Evolutionary conservation across 1,139 yeast species (phyloP), one percentile per base, ranked within the genome.

Genomic region (Yamadazyma taylorii): DNA sequence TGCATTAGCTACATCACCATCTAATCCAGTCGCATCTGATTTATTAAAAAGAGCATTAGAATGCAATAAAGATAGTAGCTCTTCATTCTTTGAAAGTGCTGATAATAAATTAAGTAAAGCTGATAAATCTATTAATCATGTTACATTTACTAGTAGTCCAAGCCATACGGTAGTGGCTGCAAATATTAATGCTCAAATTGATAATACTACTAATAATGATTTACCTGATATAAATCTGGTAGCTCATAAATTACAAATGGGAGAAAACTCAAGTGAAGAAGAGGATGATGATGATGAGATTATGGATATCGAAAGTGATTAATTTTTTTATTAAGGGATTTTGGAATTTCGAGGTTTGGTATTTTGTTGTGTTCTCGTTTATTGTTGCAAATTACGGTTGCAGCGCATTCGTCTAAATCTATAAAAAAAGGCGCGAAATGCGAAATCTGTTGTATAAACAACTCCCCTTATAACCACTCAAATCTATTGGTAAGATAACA

Each of bases 11-110:
- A 66, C 90, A 5, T 62, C 79, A 8, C 94, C 96, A 0, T 75
- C 80, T 26, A 96, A 92, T 54, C 85, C 94, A 0, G 83, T 90
- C 17, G 95, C 97, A 0, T 70, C 79, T 4, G 97, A 92, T 53
- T 61, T 92, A 35, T 67, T 92, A 40, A 79, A 78, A 45, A 75
- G 95, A 45, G 97, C 97, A 0, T 65, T 90, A 34, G 94, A 85
- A 40, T 75, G 79, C 34, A 85, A 85, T 53, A 62, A 73, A 25
- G 47, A 56, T 41, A 45, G 53, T 46, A 45, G 61, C 38, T 42
- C 56, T 32, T 46, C 46, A 22, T 65, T 69, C 34, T 51, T 70
- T 40, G 46, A 45, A 10, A 49, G 51, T 24, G 51, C 45, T 12
- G 50, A 48, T 31, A 48, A 46, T 5, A 33, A 37, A 19, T 31